Evolutionary conservation across 352 stramenopile species (phyloP), one percentile per base, ranked within the genome.

Genomic region (Phytophthora litchii): DNA sequence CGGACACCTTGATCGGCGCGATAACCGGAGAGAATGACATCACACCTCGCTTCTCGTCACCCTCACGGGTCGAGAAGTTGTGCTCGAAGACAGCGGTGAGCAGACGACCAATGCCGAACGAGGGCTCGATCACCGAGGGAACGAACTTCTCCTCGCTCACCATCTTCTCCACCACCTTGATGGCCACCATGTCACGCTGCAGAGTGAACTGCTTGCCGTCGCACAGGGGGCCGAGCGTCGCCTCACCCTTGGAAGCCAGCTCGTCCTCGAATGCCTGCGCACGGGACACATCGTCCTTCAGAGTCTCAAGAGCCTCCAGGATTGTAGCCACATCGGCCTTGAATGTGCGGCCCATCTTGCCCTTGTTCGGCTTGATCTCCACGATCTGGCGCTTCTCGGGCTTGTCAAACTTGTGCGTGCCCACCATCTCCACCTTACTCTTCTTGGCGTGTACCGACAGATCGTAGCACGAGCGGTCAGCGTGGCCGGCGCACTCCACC

Each of bases 401-500:
- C 34, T 87, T 96, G 55, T 82, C 82, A 52, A 93, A 94, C 77
- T 92, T 93, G 74, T 94, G 83, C 55, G 84, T 94, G 49, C 83
- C 88, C 13, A 92, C 79, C 85, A 95, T 94, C 54, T 94, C 86
- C 41, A 92, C 84, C 70, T 94, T 94, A 57, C 75, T 89, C 73
- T 91, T 95, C 72, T 89, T 89, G 48, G 80, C 76, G 68, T 97
- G 86, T 47, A 96, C 87, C 12, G 84, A 91, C 45, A 98, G 68
- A 72, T 99, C 98, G 74, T 99, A 99, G 78, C 96, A 99, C 52
- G 96, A 97, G 58, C 98, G 93, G 75, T 99, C 97, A 0, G 98
- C 97, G 75, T 99, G 97, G 52, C 98, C 98, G 8, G 98, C 97
- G 72, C 97, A 99, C 70, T 99, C 98, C 10, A 99, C 93, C 97